phyloP scores from a whole-genome alignment of 306 rosid genomes.

The Albizia julibrissin region DNA sequence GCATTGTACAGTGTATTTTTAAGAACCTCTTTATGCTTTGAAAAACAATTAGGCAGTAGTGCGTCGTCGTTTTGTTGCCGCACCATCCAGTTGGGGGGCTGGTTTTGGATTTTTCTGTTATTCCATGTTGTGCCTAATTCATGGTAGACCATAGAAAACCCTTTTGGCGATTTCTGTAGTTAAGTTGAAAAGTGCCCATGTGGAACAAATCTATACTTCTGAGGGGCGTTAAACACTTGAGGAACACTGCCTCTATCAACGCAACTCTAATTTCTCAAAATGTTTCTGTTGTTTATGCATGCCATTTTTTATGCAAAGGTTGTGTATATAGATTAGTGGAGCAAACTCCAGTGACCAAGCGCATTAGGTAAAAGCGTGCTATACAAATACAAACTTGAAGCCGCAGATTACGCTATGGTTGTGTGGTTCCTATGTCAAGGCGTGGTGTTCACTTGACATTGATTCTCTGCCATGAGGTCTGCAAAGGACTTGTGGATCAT shows the following conservation, averaged over 20 bases:
- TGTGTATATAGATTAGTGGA: background rate
- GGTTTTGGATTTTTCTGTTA: background rate
- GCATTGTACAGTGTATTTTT: conserved; percentile 27
- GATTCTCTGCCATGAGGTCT: conserved; percentile 66
- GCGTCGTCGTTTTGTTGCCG: background rate
- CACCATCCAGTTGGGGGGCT: conserved; percentile 5
- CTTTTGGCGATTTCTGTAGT: background rate
- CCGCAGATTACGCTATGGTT: background rate
- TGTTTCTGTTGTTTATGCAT: background rate
- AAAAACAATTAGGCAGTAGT: conserved; percentile 16
- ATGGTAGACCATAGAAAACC: background rate
- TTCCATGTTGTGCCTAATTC: conserved; percentile 17
- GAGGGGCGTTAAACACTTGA: background rate
- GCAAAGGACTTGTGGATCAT: conserved; percentile 49
- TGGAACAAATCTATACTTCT: background rate
- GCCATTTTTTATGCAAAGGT: background rate
- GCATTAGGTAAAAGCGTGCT: background rate
- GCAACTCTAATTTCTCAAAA: background rate
- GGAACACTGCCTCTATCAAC: background rate
- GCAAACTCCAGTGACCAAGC: background rate
- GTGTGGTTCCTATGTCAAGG: background rate
- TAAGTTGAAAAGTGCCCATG: background rate
- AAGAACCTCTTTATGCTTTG: background rate
- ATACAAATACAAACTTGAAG: background rate
- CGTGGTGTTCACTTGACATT: conserved; percentile 30